Evolutionary conservation across 2,329 filamentous ascomycete species (phyloP).

Genomic region (Xylaria sp.): DNA sequence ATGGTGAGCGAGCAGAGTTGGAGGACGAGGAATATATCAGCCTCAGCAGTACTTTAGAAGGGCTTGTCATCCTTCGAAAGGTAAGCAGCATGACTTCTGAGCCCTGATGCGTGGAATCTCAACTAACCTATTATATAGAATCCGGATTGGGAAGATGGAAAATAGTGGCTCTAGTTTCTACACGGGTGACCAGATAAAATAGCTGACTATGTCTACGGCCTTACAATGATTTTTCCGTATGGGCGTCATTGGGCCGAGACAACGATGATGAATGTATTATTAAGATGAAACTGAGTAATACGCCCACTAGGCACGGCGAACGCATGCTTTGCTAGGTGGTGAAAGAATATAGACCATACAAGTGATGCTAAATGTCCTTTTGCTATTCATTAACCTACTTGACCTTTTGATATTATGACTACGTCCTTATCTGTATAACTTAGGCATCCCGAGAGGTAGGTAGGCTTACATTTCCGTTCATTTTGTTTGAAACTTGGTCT

Average conservation of each 20-base stretch:
- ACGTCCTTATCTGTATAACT: neutral
- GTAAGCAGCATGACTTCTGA: conserved; percentile 61
- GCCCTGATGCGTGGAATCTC: neutral
- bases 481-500: conserved; percentile 1
- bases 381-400: neutral
- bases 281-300: conserved; percentile 38
- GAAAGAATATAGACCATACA: conserved; percentile 31
- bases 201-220: neutral
- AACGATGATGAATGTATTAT: conserved; percentile 42
- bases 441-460: neutral
- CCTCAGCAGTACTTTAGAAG: conserved; percentile 90
- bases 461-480: no score
- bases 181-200: no score
- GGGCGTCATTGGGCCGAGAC: neutral
- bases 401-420: neutral
- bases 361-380: conserved; percentile 12
- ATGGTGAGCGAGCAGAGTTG: conserved; percentile 94
- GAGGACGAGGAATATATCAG: conserved; percentile 98
- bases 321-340: conserved; percentile 21
- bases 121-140: conserved; percentile 54
- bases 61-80: conserved; percentile 96
- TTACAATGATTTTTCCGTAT: neutral
- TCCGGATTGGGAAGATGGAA: conserved; percentile 65
- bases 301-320: conserved; percentile 16
- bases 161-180: conserved; percentile 46